Conservation (phyloP, 805 yeast genomes). For the Starmerella kuoi region DNA sequence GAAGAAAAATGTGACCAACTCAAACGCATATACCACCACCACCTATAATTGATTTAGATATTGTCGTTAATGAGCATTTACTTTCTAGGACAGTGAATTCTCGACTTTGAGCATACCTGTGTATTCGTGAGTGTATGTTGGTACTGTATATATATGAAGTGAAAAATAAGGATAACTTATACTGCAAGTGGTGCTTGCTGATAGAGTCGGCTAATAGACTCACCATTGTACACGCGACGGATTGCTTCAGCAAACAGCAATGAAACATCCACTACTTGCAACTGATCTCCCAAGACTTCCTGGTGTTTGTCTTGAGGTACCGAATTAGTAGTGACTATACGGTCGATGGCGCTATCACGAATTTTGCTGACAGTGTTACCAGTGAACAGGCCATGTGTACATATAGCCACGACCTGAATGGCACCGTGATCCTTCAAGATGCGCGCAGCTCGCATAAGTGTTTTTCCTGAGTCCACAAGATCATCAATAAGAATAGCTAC, state of each 20-base stretch:
- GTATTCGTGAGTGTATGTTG: too few relatives aligned
- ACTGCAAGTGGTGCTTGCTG: conserved; percentile 43
- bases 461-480: conserved; percentile 82
- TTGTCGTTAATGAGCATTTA: too few relatives aligned
- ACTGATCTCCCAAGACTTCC: conserved; percentile 42
- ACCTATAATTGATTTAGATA: too few relatives aligned
- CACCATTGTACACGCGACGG: conserved; percentile 93
- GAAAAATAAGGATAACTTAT: conserved; percentile 1
- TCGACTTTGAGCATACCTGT: too few relatives aligned
- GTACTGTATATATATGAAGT: too few relatives aligned
- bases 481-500: conserved; percentile 90
- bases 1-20: too few relatives aligned
- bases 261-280: conserved; percentile 79
- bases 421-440: conserved; percentile 91
- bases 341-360: conserved; percentile 58
- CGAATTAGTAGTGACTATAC: conserved; percentile 76
- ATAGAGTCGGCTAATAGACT: conserved; percentile 83
- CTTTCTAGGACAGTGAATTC: too few relatives aligned
- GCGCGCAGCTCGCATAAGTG: conserved; percentile 85
- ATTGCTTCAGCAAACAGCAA: conserved; percentile 87
- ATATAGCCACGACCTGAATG: conserved; percentile 65
- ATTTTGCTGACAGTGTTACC: conserved; percentile 80
- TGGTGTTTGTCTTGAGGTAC: conserved; percentile 67
- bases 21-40: too few relatives aligned
- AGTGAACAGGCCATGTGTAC: conserved; percentile 86